Conservation (phyloP, 768 basidiomycete genomes). For the Infundibulicybe gibba region DNA sequence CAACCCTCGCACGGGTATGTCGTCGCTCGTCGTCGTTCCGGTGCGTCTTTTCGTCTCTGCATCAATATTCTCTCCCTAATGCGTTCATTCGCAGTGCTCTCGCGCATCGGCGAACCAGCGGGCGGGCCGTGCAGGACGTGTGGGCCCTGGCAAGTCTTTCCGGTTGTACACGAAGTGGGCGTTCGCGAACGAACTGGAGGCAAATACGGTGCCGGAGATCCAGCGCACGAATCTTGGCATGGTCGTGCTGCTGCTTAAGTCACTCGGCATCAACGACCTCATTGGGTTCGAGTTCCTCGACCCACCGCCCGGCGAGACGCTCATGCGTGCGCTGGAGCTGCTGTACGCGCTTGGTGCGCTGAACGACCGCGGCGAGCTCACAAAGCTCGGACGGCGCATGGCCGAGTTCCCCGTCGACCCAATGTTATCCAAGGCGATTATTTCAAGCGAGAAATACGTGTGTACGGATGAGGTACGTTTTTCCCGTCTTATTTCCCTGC, state of each 20-base stretch:
- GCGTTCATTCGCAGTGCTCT: conserved; percentile 64
- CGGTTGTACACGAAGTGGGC: conserved; percentile 99
- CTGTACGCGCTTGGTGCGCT: conserved; percentile 94
- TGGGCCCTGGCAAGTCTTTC: conserved; percentile 97
- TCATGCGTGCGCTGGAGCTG: conserved; percentile 91
- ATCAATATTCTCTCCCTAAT: not conserved
- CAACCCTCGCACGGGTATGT: conserved; percentile 98
- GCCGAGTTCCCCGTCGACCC: conserved; percentile 99
- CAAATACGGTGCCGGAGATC: conserved; percentile 97
- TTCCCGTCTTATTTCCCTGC: not conserved
- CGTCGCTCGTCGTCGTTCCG: conserved; percentile 91
- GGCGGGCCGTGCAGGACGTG: conserved; percentile 95
- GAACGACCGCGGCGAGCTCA: conserved; percentile 94
- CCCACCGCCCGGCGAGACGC: conserved; percentile 95
- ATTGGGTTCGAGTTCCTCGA: conserved; percentile 99
- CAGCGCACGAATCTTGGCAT: conserved; percentile 97
- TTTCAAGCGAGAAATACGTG: conserved; percentile 88
- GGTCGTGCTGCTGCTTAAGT: conserved; percentile 94
- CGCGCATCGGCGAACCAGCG: conserved; percentile 96
- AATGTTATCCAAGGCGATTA: conserved; percentile 94
- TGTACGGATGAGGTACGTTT: conserved; percentile 90
- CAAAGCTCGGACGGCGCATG: conserved; percentile 96
- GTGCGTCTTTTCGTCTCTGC: conserved; percentile 40
- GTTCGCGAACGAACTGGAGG: conserved; percentile 91
- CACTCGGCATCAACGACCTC: conserved; percentile 96